Evolutionary conservation across 2,329 filamentous ascomycete genomes (phyloP), one percentile per base, ranked within the genome.

Genomic region (Cladosporium sp.): DNA sequence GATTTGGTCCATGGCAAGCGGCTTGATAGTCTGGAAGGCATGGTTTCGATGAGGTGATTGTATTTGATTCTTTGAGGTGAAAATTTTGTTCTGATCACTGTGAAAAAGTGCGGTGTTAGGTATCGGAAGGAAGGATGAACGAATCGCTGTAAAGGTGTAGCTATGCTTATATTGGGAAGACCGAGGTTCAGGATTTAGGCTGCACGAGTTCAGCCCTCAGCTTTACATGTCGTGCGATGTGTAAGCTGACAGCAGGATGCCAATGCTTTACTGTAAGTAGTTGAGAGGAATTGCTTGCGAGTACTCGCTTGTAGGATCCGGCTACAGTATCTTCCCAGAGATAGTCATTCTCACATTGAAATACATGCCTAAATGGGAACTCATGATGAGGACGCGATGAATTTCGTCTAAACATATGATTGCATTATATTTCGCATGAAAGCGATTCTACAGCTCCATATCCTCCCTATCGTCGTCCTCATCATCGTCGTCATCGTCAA

Each of bases 401-500:
- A 18, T 29, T 26, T 35, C 14, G n/a, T 62, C 49, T 23, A 21
- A 40, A 53, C 31, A 53, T 62, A 2, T 53, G 7, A 28, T 37
- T 28, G 31, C 55, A 26, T 57, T 57, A 23, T 35, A 35, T 26
- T n/a, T 56, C 35, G 35, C 33, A 21, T 23, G 40, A 40, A 65
- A 23, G 28, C 33, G 37, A 53, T 18, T 23, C 26, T 37, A 65
- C 37, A 49, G 29, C 26, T 64, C 62, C 52, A 49, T 40, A 28
- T 50, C 53, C 44, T 60, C 62, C 16, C 53, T 59, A 44, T 52
- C 57, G 35, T 52, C 57, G 16, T 68, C 68, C 8, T 70, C 72
- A 18, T 65, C 67, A 4, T 70, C 71, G 49, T 69, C 69, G 26
- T 63, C 68, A 26, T 71, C 71, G n/a, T 72, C 72, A 14, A 71